phyloP scores from a whole-genome alignment of 495 filamentous ascomycete species.

The Glarea lozoyensis region DNA sequence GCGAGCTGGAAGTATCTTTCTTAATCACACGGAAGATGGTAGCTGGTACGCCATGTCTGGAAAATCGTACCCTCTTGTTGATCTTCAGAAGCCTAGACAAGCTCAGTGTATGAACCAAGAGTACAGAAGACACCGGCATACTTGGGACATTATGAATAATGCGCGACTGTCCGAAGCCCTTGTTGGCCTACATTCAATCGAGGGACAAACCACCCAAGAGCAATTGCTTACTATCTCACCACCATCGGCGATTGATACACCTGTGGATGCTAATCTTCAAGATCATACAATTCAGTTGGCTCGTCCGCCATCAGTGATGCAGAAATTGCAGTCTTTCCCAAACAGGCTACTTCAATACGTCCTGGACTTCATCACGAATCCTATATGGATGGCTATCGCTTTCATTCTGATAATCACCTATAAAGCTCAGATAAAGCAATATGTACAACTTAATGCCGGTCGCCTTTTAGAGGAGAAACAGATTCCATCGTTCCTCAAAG shows the following conservation, averaged over 20 bases:
- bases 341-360: constrained; percentile 26
- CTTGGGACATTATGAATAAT: constrained; percentile 25
- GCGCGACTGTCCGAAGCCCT: constrained; percentile 28
- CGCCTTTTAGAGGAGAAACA: constrained; percentile 3
- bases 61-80: constrained; percentile 72
- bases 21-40: constrained; percentile 76
- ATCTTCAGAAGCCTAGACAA: constrained; percentile 55
- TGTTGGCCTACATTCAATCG: constrained; percentile 38
- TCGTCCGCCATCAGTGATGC: constrained; percentile 21
- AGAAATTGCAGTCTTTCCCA: constrained; percentile 28
- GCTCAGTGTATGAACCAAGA: constrained; percentile 59
- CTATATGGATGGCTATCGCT: constrained; percentile 31
- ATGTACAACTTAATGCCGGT: not conserved
- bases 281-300: constrained; percentile 15
- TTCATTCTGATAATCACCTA: constrained; percentile 16
- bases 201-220: constrained; percentile 16
- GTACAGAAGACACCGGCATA: constrained; percentile 26
- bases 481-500: constrained; percentile 1
- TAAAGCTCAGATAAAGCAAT: constrained; percentile 6
- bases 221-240: constrained; percentile 12
- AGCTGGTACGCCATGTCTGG: constrained; percentile 95
- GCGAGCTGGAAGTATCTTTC: constrained; percentile 61
- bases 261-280: constrained; percentile 1
- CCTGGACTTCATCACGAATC: constrained; percentile 37
- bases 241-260: constrained; percentile 5